Conservation (phyloP, 805 yeast genomes). For the Metschnikowia kofuensis region DNA sequence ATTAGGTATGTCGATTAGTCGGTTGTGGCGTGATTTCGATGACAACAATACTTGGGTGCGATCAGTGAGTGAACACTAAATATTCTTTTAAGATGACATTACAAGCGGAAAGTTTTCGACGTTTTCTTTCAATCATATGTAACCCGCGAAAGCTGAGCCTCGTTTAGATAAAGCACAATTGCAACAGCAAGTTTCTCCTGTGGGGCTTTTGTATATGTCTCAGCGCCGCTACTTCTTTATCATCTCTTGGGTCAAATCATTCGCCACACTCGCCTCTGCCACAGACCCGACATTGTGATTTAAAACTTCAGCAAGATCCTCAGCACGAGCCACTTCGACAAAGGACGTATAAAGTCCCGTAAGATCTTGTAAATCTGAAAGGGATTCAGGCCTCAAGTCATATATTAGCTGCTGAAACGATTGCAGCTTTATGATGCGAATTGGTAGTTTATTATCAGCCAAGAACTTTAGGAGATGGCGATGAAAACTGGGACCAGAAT, state of each 20-base stretch:
- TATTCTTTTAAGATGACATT: no score
- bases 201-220: no score
- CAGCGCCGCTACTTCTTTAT: conserved; percentile 9
- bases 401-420: conserved; percentile 51
- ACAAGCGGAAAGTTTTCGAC: no score
- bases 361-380: conserved; percentile 46
- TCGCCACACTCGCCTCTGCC: conserved; percentile 26
- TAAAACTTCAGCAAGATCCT: conserved; percentile 10
- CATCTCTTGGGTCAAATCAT: conserved; percentile 18
- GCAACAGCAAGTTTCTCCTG: no score
- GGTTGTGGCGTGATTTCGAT: conserved; percentile 42
- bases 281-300: conserved; percentile 11
- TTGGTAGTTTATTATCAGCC: conserved; percentile 50
- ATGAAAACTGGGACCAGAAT: conserved; percentile 47
- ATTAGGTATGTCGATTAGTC: conserved; percentile 40
- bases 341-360: conserved; percentile 43
- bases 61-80: conserved; percentile 21
- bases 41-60: conserved; percentile 44
- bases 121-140: no score
- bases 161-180: no score
- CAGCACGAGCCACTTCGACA: conserved; percentile 40
- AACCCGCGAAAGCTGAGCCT: no score
- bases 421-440: conserved; percentile 46
- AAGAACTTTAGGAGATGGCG: conserved; percentile 49
- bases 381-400: conserved; percentile 48